These are phyloP conservation scores for Crepidotus sp. DNA, from an alignment of 1,284 basidiomycete genomes.

Conservation along the genomic window DNA sequence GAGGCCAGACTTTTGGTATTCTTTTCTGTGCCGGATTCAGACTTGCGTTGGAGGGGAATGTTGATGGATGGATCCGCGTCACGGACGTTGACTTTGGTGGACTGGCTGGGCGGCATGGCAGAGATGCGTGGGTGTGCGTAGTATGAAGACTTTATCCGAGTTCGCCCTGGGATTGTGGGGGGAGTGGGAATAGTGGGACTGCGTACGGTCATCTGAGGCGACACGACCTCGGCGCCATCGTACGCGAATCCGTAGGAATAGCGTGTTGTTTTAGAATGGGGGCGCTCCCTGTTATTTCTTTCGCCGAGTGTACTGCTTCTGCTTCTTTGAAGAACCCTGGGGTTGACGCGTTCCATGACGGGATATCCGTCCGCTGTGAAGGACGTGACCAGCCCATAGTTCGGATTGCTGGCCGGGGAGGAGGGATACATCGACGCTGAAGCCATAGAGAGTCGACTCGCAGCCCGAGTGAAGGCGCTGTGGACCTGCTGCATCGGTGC, in stretches of 20 bases:
- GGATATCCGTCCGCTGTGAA: constrained; percentile 38
- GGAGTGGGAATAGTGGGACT: constrained; percentile 25
- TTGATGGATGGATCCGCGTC: constrained; percentile 22
- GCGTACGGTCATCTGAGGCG: constrained; percentile 30
- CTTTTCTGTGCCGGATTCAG: constrained; percentile 35
- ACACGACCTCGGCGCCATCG: constrained; percentile 42
- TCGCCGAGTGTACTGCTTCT: constrained; percentile 29
- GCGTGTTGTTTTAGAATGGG: constrained; percentile 20
- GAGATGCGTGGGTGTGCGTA: constrained; percentile 50
- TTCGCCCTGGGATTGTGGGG: constrained; percentile 37
- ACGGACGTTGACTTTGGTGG: constrained; percentile 26
- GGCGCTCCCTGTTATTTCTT: constrained; percentile 27
- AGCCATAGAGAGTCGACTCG: constrained; percentile 39
- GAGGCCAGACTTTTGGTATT: constrained; percentile 40
- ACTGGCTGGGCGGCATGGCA: constrained; percentile 26
- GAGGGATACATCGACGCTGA: constrained; percentile 47
- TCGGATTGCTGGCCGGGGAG: constrained; percentile 40
- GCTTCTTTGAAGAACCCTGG: constrained; percentile 26
- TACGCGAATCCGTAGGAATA: constrained; percentile 42
- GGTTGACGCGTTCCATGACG: constrained; percentile 15
- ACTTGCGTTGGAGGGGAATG: constrained; percentile 29
- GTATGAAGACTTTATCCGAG: constrained; percentile 59
- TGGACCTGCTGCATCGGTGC: constrained; percentile 28
- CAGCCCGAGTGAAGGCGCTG: constrained; percentile 29
- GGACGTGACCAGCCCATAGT: constrained; percentile 26